These are phyloP conservation scores for Nothophytophthora sp. DNA, from an alignment of 352 stramenopile genomes.

Conservation along the genomic window DNA sequence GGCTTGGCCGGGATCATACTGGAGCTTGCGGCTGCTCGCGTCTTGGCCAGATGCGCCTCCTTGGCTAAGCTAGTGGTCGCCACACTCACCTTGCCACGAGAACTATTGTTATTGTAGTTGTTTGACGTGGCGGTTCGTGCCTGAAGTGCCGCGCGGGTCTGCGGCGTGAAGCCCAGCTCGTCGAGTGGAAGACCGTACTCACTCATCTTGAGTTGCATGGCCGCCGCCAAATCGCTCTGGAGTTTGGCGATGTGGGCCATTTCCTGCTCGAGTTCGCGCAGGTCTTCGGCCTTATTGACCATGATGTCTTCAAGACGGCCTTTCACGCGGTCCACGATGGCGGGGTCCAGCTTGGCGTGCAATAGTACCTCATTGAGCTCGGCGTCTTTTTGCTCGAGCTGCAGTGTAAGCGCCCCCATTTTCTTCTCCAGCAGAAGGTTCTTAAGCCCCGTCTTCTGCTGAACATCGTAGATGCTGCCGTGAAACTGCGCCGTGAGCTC, in stretches of 20 bases:
- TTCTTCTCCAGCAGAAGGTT: conserved; percentile 96
- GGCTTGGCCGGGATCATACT: conserved; percentile 9
- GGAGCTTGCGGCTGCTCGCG: conserved; percentile 13
- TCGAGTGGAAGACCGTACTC: conserved; percentile 91
- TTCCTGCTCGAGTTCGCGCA: conserved; percentile 85
- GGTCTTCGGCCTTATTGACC: conserved; percentile 82
- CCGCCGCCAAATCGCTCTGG: conserved; percentile 82
- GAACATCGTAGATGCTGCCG: conserved; percentile 90
- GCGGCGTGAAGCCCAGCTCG: conserved; percentile 81
- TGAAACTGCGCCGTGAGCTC: conserved; percentile 91
- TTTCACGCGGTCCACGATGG: conserved; percentile 84
- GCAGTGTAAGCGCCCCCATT: conserved; percentile 79
- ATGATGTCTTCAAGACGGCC: conserved; percentile 90
- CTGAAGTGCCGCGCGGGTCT: conserved; percentile 17
- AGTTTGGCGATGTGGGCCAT: conserved; percentile 67
- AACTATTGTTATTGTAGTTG: conserved; percentile 28
- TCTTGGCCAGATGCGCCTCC: conserved; percentile 14
- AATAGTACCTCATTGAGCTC: conserved; percentile 92
- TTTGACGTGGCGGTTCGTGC: conserved; percentile 14
- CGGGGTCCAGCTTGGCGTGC: conserved; percentile 90
- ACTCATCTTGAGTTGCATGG: conserved; percentile 86
- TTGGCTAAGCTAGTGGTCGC: conserved; percentile 9
- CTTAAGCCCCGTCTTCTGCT: conserved; percentile 94
- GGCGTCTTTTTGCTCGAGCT: conserved; percentile 91
- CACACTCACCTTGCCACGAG: neutral